Percentiles rank a stretch among this genome's conserved stretches.
These are phyloP conservation scores for Fusarium sp. DNA, from an alignment of 2,329 filamentous ascomycete species.

Conservation along the genomic window DNA sequence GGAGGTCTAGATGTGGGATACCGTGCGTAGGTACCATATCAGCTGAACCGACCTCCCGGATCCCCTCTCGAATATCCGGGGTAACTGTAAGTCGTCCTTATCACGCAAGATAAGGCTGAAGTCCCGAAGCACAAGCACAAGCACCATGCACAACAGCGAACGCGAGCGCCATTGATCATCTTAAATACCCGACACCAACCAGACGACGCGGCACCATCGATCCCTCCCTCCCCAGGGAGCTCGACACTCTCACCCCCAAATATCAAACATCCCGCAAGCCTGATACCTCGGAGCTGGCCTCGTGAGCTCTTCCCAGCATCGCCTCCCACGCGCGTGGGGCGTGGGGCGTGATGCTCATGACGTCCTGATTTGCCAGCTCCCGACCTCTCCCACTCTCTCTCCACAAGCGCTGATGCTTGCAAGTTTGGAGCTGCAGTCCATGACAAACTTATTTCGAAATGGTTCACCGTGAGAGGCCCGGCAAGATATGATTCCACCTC, in stretches of 20 bases:
- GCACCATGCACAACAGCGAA: slow-evolving; percentile 10
- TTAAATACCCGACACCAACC: slow-evolving; percentile 15
- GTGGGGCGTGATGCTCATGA: slow-evolving; percentile 38
- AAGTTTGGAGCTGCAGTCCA: slow-evolving; percentile 36
- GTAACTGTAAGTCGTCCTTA: slow-evolving; percentile 19
- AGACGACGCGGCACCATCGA: background rate
- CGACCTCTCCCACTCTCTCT: slow-evolving; percentile 43
- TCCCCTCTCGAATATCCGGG: slow-evolving; percentile 26
- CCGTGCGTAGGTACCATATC: slow-evolving; percentile 6
- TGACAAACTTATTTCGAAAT: slow-evolving; percentile 45
- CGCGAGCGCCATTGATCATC: slow-evolving; percentile 15
- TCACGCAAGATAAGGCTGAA: slow-evolving; percentile 37
- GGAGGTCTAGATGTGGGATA: background rate
- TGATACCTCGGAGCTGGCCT: slow-evolving; percentile 28
- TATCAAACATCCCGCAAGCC: slow-evolving; percentile 4
- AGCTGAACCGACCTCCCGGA: slow-evolving; percentile 16
- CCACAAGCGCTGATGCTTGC: slow-evolving; percentile 42
- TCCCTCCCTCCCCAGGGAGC: slow-evolving; percentile 3
- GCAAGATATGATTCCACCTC: slow-evolving; percentile 22
- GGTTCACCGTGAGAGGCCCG: slow-evolving; percentile 36
- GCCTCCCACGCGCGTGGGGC: slow-evolving; percentile 43
- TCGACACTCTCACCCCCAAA: background rate
- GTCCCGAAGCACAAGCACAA: slow-evolving; percentile 4
- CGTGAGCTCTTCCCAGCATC: slow-evolving; percentile 35
- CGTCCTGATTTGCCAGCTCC: slow-evolving; percentile 41